These are phyloP conservation scores for Lepidium didymum DNA, from an alignment of 345 rosid genomes.

Conservation along the genomic window DNA sequence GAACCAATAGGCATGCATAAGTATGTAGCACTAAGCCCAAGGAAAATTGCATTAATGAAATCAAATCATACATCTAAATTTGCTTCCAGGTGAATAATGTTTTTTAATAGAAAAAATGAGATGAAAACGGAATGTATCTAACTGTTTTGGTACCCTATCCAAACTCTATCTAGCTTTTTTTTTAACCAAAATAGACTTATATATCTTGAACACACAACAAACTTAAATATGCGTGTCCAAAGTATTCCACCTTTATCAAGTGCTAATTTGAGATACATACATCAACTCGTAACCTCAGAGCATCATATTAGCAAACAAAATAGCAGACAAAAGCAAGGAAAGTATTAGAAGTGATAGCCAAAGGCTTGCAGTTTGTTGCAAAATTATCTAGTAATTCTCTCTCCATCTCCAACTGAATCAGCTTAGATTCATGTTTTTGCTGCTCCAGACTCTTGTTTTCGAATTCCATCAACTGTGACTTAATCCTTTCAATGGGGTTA, in stretches of 20 bases:
- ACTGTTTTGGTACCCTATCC: neutral
- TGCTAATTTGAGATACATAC: neutral
- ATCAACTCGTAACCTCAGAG: neutral
- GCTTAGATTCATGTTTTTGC: too few species aligned
- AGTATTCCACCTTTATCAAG: neutral
- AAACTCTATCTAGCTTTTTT: too few species aligned
- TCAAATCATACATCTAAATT: neutral
- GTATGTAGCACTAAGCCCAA: neutral
- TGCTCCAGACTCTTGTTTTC: too few species aligned
- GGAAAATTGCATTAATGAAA: neutral
- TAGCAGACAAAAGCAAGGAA: neutral
- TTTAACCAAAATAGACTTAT: neutral
- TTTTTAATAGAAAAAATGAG: neutral
- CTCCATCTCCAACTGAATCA: too few species aligned
- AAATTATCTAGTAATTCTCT: neutral
- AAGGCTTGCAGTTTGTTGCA: neutral
- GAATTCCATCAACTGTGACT: too few species aligned
- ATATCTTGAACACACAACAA: neutral
- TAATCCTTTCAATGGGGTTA: too few species aligned
- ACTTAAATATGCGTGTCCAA: neutral
- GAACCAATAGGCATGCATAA: constrained; percentile 2
- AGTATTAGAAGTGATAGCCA: neutral
- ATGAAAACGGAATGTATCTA: neutral
- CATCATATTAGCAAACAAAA: neutral
- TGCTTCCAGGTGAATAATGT: neutral